Evolutionary conservation across 192 early-diverging fungal species (phyloP).

Genomic region (Entomortierella parvispora): DNA sequence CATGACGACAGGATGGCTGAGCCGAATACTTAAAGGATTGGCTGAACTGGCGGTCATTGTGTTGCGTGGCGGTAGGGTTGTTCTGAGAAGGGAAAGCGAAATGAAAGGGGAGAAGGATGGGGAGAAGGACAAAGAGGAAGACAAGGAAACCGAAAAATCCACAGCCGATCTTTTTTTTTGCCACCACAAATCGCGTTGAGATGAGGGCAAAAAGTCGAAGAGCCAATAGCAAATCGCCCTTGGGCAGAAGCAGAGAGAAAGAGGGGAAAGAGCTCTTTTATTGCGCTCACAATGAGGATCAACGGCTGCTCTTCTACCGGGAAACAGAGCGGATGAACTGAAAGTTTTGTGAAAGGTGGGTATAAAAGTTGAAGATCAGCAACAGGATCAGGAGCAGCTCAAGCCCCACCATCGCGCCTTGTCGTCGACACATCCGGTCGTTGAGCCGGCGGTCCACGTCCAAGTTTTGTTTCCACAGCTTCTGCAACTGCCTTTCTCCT

Average conservation of each 20-base stretch:
- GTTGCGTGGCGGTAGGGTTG: background rate
- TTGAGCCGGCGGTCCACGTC: background rate
- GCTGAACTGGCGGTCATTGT: constrained; percentile 1
- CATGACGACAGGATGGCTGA: too few relatives aligned
- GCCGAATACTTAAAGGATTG: too few relatives aligned
- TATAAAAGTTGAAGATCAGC: constrained; percentile 48
- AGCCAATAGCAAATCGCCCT: background rate
- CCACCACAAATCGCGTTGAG: too few relatives aligned
- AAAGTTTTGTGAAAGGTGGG: constrained; percentile 36
- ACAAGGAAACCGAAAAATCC: constrained; percentile 6
- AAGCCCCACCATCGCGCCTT: constrained; percentile 27
- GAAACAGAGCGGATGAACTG: constrained; percentile 21
- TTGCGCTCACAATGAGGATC: background rate
- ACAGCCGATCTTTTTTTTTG: too few relatives aligned
- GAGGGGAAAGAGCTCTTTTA: background rate
- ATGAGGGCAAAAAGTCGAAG: too few relatives aligned
- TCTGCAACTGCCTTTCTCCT: background rate
- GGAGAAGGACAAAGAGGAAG: background rate
- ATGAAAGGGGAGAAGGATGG: background rate
- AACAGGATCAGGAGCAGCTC: constrained; percentile 28
- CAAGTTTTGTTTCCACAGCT: constrained; percentile 5
- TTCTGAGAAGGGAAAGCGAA: background rate
- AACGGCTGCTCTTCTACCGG: background rate
- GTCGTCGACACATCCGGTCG: constrained; percentile 18
- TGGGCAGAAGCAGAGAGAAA: background rate